A percentile compares a stretch with the other conserved stretches of the same genome.
phyloP scores from a whole-genome alignment of 805 yeast species.

The Saturnispora quitensis region DNA sequence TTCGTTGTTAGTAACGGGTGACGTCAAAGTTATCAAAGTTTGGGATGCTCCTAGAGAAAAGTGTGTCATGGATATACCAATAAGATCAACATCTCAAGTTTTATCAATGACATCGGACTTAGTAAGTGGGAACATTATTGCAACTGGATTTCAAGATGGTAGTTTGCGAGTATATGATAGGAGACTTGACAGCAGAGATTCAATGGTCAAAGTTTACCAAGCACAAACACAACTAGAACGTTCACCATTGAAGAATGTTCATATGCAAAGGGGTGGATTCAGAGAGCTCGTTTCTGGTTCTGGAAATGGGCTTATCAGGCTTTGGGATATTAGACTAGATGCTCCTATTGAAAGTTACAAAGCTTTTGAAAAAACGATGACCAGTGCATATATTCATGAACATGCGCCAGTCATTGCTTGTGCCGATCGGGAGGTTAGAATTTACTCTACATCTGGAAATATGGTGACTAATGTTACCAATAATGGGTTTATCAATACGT shows the following conservation, averaged over 20 bases:
- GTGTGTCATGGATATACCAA: constrained; percentile 81
- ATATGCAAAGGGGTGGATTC: constrained; percentile 94
- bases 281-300: constrained; percentile 83
- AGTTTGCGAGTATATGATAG: constrained; percentile 85
- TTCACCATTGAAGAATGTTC: constrained; percentile 54
- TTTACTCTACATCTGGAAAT: constrained; percentile 85
- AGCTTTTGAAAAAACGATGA: constrained; percentile 42
- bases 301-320: constrained; percentile 68
- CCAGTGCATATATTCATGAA: constrained; percentile 79
- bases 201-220: constrained; percentile 79
- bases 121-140: constrained; percentile 82
- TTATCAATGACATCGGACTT: constrained; percentile 90
- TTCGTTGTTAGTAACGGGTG: constrained; percentile 84
- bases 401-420: constrained; percentile 94
- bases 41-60: constrained; percentile 98
- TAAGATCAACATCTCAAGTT: constrained; percentile 81
- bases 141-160: constrained; percentile 91
- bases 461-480: constrained; percentile 46
- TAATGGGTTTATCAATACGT: constrained; percentile 31
- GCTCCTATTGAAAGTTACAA: constrained; percentile 62
- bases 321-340: constrained; percentile 83
- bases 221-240: constrained; percentile 24
- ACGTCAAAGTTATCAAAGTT: constrained; percentile 78
- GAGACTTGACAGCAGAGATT: constrained; percentile 72
- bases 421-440: constrained; percentile 67